These are phyloP conservation scores for Alternaria triticina DNA, from an alignment of 2,329 filamentous ascomycete species.

Conservation along the genomic window DNA sequence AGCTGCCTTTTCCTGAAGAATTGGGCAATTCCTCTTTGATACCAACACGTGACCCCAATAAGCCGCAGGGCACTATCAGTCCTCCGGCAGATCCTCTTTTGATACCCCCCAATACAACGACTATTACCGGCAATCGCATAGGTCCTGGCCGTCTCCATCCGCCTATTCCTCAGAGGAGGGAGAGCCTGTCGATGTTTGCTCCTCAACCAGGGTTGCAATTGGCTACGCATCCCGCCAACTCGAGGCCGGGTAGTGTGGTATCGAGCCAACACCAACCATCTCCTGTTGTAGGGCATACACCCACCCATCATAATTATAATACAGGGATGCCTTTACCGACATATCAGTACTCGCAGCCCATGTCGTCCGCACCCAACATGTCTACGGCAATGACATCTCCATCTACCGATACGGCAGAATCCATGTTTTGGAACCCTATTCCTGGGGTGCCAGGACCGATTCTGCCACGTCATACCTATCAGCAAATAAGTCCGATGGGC, in stretches of 20 bases:
- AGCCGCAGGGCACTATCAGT: slow-evolving; percentile 20
- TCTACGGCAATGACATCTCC: slow-evolving; percentile 20
- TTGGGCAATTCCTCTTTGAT: slow-evolving; percentile 35
- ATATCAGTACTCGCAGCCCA: slow-evolving; percentile 25
- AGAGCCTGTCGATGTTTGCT: slow-evolving; percentile 43
- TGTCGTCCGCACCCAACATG: slow-evolving; percentile 17
- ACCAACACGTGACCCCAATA: slow-evolving; percentile 20
- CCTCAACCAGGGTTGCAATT: slow-evolving; percentile 19
- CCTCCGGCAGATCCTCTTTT: slow-evolving; percentile 29
- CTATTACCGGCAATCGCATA: slow-evolving; percentile 15
- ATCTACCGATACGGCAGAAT: slow-evolving; percentile 21
- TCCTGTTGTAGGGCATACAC: slow-evolving; percentile 16
- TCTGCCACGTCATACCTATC: slow-evolving; percentile 32
- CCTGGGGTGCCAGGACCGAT: slow-evolving; percentile 49
- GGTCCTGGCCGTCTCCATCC: slow-evolving; percentile 3
- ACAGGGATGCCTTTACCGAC: slow-evolving; percentile 16
- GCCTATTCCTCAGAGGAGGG: slow-evolving; percentile 21
- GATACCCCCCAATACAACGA: slow-evolving; percentile 18
- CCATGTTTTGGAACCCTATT: slow-evolving; percentile 49
- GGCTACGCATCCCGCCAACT: slow-evolving; percentile 20
- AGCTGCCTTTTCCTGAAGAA: slow-evolving; percentile 51
- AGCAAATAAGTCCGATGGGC: slow-evolving; percentile 43
- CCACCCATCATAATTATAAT: slow-evolving; percentile 17
- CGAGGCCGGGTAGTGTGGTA: slow-evolving; percentile 22
- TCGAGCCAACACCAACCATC: slow-evolving; percentile 22